Conservation (phyloP, 352 stramenopile genomes). For the Phytophthora pluvialis region DNA sequence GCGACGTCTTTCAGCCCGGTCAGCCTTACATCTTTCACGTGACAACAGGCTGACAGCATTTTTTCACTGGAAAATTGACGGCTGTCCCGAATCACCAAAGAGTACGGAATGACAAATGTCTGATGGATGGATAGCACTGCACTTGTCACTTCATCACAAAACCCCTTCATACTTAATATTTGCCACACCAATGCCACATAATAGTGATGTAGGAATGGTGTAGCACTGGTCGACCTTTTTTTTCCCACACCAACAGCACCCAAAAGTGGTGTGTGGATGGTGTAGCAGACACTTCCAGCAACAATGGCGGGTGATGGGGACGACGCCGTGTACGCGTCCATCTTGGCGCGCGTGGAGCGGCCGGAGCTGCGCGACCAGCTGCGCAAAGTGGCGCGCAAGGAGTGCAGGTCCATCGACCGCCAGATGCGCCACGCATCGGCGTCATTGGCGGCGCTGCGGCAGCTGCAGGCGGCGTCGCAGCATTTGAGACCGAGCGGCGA, state of each 20-base stretch:
- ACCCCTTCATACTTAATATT: background rate
- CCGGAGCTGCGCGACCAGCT: slow-evolving; percentile 34
- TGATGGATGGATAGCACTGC: too few relatives aligned
- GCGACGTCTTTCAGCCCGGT: background rate
- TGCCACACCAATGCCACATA: background rate
- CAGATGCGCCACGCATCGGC: slow-evolving; percentile 13
- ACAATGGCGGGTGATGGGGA: slow-evolving; percentile 13
- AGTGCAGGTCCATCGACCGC: slow-evolving; percentile 11
- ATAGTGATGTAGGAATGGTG: background rate
- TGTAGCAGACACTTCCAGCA: background rate
- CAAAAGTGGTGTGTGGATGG: slow-evolving; percentile 1
- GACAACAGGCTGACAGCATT: background rate
- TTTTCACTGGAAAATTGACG: slow-evolving; percentile 2
- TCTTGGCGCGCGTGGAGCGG: slow-evolving; percentile 35
- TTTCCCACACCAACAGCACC: background rate
- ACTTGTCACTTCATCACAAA: background rate
- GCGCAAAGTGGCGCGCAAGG: slow-evolving; percentile 16
- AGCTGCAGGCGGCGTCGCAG: slow-evolving; percentile 35
- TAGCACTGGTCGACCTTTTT: too few relatives aligned
- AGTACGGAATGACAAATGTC: background rate
- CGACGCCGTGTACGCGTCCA: slow-evolving; percentile 43
- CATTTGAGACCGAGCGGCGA: slow-evolving; percentile 30
- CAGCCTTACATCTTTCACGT: background rate
- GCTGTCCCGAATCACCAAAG: background rate
- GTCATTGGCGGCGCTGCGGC: slow-evolving; percentile 27